Evolutionary conservation across 352 stramenopile genomes (phyloP), one percentile per base, ranked within the genome.

Genomic region (Globisporangium alternatum): DNA sequence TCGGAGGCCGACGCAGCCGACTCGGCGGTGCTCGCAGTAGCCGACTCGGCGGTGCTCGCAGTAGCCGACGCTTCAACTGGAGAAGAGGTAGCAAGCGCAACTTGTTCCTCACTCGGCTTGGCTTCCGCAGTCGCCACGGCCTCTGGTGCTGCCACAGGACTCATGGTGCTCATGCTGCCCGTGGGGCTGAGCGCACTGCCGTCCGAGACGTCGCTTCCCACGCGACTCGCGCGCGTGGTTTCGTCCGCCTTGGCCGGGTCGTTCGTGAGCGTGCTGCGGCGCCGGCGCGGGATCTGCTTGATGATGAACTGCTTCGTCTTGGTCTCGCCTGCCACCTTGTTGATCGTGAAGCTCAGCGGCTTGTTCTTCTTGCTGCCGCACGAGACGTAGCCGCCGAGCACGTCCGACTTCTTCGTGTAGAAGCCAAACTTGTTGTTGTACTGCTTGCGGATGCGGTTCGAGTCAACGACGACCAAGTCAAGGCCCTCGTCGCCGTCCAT

Each of bases 381-480:
- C 19, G 69, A 77, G 61, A 89, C 71, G 17, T 78, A 75, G 13
- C 78, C 83, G 21, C 77, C 77, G 15, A 65, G 65, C 2, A 63
- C 71, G 19, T 82, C 73, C 47, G 70, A 74, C 69, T 89, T 65
- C 62, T 87, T 89, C 35, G 51, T 41, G 28, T 80, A 65, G 56
- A 81, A 71, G 8, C 70, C 78, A 6, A 90, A 61, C 28, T 77
- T 59, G 31, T 89, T 80, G 68, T 93, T 90, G 65, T 80, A 84
- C 28, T 70, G 81, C 67, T 86, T 90, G 60, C 83, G 76, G 33
- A 89, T 81, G 51, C 83, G 85, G 58, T 92, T 89, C 60, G 81
- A 89, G 71, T 93, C 81, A 28, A 89, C 78, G 39, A 92, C 78
- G 19, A 64, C 68, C 41, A 92, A 49, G 44, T 64, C 69, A 10